phyloP scores from a whole-genome alignment of 1,284 basidiomycete species.

The Microbotryum silenes-acaulis region DNA sequence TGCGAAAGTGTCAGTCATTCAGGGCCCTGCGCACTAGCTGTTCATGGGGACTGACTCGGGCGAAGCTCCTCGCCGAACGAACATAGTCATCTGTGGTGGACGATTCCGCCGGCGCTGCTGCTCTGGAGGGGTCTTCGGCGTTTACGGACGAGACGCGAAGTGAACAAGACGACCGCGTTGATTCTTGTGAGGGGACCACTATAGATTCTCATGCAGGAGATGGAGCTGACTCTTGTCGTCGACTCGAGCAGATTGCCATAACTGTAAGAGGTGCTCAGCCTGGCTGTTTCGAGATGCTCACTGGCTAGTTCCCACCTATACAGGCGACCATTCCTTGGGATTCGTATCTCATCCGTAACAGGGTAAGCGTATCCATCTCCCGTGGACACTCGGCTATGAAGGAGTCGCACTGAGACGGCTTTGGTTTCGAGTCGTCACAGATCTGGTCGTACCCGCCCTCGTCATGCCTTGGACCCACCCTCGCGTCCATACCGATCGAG shows the following conservation, averaged over 20 bases:
- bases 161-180: constrained; percentile 20
- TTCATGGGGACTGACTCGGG: neutral
- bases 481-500: constrained; percentile 36
- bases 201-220: neutral
- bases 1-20: constrained; percentile 15
- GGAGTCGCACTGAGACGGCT: neutral
- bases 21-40: neutral
- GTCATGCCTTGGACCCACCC: constrained; percentile 30
- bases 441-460: constrained; percentile 36
- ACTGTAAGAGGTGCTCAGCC: neutral
- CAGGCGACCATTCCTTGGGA: constrained; percentile 37
- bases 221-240: neutral
- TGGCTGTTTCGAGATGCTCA: constrained; percentile 1
- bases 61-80: neutral
- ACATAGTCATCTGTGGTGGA: constrained; percentile 23
- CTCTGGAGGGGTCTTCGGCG: constrained; percentile 21
- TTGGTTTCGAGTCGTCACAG: neutral
- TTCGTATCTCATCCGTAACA: constrained; percentile 34
- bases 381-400: neutral
- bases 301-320: neutral
- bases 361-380: constrained; percentile 1
- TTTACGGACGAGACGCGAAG: constrained; percentile 21
- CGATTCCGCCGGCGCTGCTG: constrained; percentile 20
- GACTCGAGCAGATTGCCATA: constrained; percentile 15
- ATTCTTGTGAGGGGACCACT: constrained; percentile 6